phyloP scores from a whole-genome alignment of 805 yeast genomes.

The Yarrowia keelungensis region DNA sequence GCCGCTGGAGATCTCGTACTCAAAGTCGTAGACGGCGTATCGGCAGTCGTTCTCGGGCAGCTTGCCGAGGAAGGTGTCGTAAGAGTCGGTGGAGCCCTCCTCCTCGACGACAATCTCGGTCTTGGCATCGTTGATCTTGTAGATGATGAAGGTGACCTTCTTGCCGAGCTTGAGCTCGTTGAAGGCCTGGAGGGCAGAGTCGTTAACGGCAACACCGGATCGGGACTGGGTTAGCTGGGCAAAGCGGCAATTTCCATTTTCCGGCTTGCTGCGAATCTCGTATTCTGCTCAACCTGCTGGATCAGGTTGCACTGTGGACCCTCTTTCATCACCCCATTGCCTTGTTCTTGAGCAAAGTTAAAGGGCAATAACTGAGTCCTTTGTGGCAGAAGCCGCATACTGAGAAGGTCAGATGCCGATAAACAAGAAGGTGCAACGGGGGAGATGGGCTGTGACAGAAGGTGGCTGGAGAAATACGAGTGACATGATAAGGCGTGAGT shows the following conservation, averaged over 20 bases:
- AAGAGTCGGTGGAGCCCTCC: slow-evolving; percentile 75
- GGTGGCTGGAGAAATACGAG: background rate
- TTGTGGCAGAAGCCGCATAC: slow-evolving; percentile 20
- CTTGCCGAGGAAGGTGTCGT: slow-evolving; percentile 84
- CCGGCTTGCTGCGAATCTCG: too few relatives aligned
- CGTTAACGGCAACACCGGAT: slow-evolving; percentile 77
- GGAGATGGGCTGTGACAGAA: too few relatives aligned
- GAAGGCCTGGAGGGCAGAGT: slow-evolving; percentile 92
- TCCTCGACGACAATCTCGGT: slow-evolving; percentile 90
- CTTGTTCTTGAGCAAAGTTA: slow-evolving; percentile 1
- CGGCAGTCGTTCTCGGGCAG: slow-evolving; percentile 96
- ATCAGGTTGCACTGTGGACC: slow-evolving; percentile 4
- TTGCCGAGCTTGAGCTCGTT: slow-evolving; percentile 88
- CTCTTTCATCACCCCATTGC: background rate
- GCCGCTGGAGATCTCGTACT: slow-evolving; percentile 85
- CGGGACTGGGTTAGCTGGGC: slow-evolving; percentile 35
- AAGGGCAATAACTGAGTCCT: slow-evolving; percentile 10
- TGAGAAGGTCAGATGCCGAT: slow-evolving; percentile 11
- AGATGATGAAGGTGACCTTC: slow-evolving; percentile 83
- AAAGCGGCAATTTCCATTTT: too few relatives aligned
- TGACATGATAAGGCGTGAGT: too few relatives aligned
- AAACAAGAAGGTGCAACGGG: too few relatives aligned
- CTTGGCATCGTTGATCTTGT: slow-evolving; percentile 79
- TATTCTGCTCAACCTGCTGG: slow-evolving; percentile 13
- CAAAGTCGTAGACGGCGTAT: slow-evolving; percentile 96